Percentiles rank a stretch among this genome's conserved stretches.
Conservation (phyloP, 2,329 filamentous ascomycete species). For the Lithohypha guttulata region DNA sequence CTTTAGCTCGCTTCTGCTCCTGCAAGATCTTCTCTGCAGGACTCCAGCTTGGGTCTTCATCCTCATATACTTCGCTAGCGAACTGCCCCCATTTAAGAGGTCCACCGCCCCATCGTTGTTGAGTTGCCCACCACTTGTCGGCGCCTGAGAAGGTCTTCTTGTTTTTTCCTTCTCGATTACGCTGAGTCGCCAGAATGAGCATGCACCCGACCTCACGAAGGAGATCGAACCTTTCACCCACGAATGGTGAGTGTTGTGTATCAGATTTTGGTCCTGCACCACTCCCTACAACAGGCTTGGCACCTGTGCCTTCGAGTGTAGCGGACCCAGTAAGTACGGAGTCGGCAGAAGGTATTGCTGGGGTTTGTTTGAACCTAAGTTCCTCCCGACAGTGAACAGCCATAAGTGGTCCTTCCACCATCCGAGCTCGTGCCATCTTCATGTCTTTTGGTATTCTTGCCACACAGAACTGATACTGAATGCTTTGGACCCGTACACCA, state of each 20-base stretch:
- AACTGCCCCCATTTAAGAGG: slow-evolving; percentile 27
- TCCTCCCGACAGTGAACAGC: slow-evolving; percentile 46
- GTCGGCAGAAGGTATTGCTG: slow-evolving; percentile 10
- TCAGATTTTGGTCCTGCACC: no score
- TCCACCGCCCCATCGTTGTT: slow-evolving; percentile 46
- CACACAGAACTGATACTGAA: slow-evolving; percentile 45
- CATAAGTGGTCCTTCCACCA: slow-evolving; percentile 48
- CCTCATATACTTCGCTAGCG: slow-evolving; percentile 18
- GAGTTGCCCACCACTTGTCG: slow-evolving; percentile 47
- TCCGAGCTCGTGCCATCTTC: slow-evolving; percentile 41
- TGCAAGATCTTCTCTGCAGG: slow-evolving; percentile 25
- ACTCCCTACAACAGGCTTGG: background rate
- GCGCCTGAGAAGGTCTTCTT: slow-evolving; percentile 6
- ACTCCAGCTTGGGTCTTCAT: slow-evolving; percentile 24
- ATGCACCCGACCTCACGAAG: slow-evolving; percentile 48
- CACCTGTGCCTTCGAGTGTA: background rate
- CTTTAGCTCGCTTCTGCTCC: slow-evolving; percentile 17
- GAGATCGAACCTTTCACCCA: slow-evolving; percentile 39
- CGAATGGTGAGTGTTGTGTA: no score
- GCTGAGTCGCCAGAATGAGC: slow-evolving; percentile 49
- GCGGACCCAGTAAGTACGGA: background rate
- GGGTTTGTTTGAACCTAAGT: slow-evolving; percentile 38
- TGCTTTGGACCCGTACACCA: slow-evolving; percentile 39
- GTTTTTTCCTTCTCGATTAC: slow-evolving; percentile 43
- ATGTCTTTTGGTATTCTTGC: slow-evolving; percentile 44